Evolutionary conservation across 2,329 filamentous ascomycete species (phyloP), one percentile per base, ranked within the genome.

Genomic region (Sporothrix globosa): DNA sequence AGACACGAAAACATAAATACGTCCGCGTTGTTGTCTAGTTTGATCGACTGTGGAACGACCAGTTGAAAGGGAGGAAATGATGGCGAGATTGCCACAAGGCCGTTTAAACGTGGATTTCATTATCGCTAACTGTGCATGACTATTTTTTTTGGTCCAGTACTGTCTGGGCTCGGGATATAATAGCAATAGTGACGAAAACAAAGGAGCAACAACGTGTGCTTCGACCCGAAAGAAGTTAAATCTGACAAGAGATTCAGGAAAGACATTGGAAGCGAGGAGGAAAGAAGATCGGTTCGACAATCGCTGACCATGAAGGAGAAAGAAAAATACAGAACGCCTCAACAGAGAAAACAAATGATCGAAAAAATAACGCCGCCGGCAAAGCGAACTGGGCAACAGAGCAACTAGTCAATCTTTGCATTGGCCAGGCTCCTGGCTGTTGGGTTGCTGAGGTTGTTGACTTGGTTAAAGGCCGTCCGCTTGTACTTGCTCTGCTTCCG

Each of bases 401-500:
- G 19, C 54, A 11, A 41, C 77, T 83, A 93, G 79, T 95, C 92
- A 76, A 93, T 88, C 81, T 92, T 92, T 24, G 92, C 92, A 76
- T 85, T 88, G 71, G 89, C 88, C 56, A 95, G 83, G 76, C 86
- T 88, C 73, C 86, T 86, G 67, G 88, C 86, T 68, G 84, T 86
- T 13, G 91, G 90, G 72, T 90, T 91, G 74, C 86, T 87, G 69
- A 97, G 84, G 75, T 96, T 95, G 80, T 97, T 97, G 73, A 92
- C 90, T 74, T 96, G 87, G 71, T 89, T 88, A 72, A 92, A 82
- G 56, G 89, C 87, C 21, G 88, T 86, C 72, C 88, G 87, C 80
- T 91, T 91, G 79, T 91, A 91, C 78, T 95, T 94, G 78, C 88
- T 90, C 81, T 96, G 92, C 80, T 97, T 97, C 65, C 92, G 86